phyloP scores from a whole-genome alignment of 441 rosid species.

The Gossypium trilobum region DNA sequence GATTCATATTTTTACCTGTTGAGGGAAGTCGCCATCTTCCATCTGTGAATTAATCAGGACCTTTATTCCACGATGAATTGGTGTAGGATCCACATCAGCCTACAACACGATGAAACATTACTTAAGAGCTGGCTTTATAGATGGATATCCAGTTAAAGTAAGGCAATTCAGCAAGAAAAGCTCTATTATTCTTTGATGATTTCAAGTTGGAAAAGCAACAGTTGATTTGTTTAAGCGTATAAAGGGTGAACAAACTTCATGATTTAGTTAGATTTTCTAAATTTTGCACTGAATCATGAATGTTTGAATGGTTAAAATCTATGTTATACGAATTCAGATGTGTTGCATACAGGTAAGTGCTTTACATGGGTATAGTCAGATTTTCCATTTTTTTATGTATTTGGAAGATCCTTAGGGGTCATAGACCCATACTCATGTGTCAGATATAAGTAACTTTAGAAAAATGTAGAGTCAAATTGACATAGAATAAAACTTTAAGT shows the following conservation, averaged over 20 bases:
- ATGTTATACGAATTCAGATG: too few species aligned
- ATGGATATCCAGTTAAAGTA: neutral
- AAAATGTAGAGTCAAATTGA: too few species aligned
- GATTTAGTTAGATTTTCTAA: neutral
- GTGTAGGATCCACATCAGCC: slow-evolving; percentile 27
- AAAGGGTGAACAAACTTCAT: neutral
- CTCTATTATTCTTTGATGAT: neutral
- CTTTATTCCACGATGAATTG: slow-evolving; percentile 30
- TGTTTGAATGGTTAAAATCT: too few species aligned
- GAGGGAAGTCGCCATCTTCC: slow-evolving; percentile 46
- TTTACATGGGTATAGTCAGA: neutral
- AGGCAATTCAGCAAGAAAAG: neutral
- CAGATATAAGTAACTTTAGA: too few species aligned
- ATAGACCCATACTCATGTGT: too few species aligned
- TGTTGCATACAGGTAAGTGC: too few species aligned
- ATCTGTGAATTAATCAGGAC: slow-evolving; percentile 33
- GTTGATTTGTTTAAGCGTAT: neutral
- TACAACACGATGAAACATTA: neutral
- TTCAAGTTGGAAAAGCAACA: neutral
- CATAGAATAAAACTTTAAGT: too few species aligned
- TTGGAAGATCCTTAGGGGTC: too few species aligned
- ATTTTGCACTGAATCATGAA: too few species aligned
- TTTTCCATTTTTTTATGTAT: neutral
- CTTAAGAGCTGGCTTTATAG: neutral
- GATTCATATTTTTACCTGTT: slow-evolving; percentile 22